These are phyloP conservation scores for Coemansia sp. DNA, from an alignment of 192 early-diverging fungal genomes.

Conservation along the genomic window DNA sequence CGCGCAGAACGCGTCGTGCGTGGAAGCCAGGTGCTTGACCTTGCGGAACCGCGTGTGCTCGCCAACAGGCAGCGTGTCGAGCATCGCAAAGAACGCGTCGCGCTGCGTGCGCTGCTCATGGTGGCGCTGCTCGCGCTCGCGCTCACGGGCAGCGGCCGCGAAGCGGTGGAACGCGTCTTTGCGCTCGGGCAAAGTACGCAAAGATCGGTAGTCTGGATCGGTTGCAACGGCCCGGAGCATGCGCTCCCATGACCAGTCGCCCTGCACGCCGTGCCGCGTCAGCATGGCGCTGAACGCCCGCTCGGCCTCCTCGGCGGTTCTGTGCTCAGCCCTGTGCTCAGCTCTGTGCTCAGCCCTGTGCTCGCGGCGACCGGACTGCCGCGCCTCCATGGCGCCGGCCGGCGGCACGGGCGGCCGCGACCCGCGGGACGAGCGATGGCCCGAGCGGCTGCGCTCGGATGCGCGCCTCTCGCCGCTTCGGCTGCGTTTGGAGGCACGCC, in stretches of 20 bases:
- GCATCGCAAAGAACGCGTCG: constrained; percentile 55
- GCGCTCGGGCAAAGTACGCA: constrained; percentile 78
- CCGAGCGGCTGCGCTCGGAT: not conserved
- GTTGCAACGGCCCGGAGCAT: constrained; percentile 81
- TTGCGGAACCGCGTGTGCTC: constrained; percentile 57
- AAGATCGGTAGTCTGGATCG: constrained; percentile 78
- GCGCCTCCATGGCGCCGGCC: not conserved
- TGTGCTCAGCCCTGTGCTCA: constrained; percentile 57
- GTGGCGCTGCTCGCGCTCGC: constrained; percentile 35
- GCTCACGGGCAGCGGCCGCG: constrained; percentile 54
- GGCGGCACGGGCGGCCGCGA: constrained; percentile 19
- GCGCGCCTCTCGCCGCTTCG: too few relatives aligned
- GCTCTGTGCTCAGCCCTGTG: too few relatives aligned
- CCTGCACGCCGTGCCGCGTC: constrained; percentile 64
- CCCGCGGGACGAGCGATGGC: not conserved
- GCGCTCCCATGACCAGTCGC: constrained; percentile 92
- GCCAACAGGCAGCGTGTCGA: constrained; percentile 54
- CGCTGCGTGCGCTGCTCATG: constrained; percentile 42
- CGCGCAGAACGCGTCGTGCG: constrained; percentile 61
- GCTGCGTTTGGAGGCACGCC: too few relatives aligned
- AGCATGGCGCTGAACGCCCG: constrained; percentile 75
- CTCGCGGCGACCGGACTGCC: constrained; percentile 20
- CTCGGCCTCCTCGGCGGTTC: constrained; percentile 78
- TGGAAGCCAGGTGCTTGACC: constrained; percentile 55
- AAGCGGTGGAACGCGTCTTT: constrained; percentile 79